These are phyloP conservation scores for Suillus subluteus DNA, from an alignment of 768 basidiomycete genomes.

Conservation along the genomic window DNA sequence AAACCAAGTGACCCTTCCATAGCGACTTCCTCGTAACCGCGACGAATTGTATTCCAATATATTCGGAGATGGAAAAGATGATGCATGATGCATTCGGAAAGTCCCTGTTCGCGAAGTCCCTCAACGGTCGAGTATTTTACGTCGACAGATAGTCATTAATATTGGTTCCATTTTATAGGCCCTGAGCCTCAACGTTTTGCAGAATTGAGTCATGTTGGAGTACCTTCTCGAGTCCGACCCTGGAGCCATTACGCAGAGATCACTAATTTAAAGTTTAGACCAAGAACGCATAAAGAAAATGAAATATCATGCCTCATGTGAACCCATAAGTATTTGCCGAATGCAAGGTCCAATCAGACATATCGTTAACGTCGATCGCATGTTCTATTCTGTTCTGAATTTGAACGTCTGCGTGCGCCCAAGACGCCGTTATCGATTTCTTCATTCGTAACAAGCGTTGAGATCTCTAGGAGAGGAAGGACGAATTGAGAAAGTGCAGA, in stretches of 20 bases:
- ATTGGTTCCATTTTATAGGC: background rate
- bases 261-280: background rate
- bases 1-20: background rate
- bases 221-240: constrained; percentile 1
- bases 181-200: background rate
- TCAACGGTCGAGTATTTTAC: background rate
- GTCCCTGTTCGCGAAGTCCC: background rate
- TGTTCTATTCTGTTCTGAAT: background rate
- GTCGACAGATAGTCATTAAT: background rate
- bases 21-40: background rate
- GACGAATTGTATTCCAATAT: background rate
- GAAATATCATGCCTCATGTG: background rate
- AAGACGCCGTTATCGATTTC: constrained; percentile 2
- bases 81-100: background rate
- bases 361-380: background rate
- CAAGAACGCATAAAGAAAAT: background rate
- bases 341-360: background rate
- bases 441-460: background rate
- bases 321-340: background rate
- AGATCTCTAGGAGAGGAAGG: background rate
- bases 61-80: background rate
- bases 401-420: background rate
- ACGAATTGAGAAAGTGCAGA: background rate
- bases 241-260: constrained; percentile 1
- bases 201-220: background rate